Conservation (phyloP, 2,329 filamentous ascomycete genomes). For the Pyricularia sp. region DNA sequence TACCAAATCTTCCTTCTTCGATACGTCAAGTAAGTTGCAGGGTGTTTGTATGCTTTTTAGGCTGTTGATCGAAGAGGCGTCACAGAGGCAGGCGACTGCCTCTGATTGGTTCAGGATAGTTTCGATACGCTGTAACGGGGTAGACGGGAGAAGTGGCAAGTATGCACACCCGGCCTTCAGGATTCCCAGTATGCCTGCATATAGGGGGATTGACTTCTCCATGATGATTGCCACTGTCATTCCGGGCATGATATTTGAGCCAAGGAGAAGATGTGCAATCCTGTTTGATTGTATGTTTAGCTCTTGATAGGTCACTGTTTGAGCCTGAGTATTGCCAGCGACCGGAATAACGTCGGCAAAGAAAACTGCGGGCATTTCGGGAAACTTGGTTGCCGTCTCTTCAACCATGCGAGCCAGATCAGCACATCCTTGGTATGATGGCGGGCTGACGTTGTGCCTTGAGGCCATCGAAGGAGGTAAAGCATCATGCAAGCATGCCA, state of each 20-base stretch:
- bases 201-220: constrained; percentile 66
- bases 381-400: constrained; percentile 31
- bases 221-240: constrained; percentile 64
- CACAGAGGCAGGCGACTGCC: constrained; percentile 34
- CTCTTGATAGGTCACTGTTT: constrained; percentile 50
- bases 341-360: constrained; percentile 45
- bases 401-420: constrained; percentile 48
- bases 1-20: background rate
- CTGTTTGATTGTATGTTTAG: constrained; percentile 56
- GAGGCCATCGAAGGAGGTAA: constrained; percentile 32
- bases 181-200: constrained; percentile 64
- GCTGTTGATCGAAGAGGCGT: constrained; percentile 16
- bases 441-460: constrained; percentile 32
- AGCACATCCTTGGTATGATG: constrained; percentile 21
- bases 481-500: constrained; percentile 15
- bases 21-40: background rate
- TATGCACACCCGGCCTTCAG: constrained; percentile 71
- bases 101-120: constrained; percentile 54
- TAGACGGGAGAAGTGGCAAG: constrained; percentile 68
- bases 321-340: constrained; percentile 18
- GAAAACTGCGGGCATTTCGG: constrained; percentile 51
- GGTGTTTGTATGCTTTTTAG: constrained; percentile 11
- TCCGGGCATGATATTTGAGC: constrained; percentile 35
- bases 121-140: constrained; percentile 49
- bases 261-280: constrained; percentile 47